Percentiles rank a stretch among this genome's conserved stretches.
Conservation (phyloP, 2,329 filamentous ascomycete species). For the Claviceps sp. region DNA sequence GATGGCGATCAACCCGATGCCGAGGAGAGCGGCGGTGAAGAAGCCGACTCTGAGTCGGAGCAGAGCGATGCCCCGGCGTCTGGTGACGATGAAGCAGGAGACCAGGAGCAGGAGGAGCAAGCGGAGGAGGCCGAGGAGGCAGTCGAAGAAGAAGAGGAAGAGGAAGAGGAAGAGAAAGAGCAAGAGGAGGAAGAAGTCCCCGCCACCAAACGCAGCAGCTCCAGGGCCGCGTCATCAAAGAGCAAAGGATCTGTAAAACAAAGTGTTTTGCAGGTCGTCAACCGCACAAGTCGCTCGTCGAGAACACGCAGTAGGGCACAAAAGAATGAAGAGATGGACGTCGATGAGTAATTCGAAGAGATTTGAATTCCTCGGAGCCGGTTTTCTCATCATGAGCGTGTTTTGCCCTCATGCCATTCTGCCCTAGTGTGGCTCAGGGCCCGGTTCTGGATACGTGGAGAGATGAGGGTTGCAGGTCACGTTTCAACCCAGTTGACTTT, state of each 20-base stretch:
- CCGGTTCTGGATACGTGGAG: background rate
- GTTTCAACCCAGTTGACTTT: too few species aligned
- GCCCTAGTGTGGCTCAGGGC: background rate
- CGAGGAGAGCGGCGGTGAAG: slow-evolving; percentile 12
- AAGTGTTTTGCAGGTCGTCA: slow-evolving; percentile 10
- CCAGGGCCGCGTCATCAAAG: slow-evolving; percentile 11
- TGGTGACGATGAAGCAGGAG: slow-evolving; percentile 7
- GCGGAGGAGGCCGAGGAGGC: slow-evolving; percentile 9
- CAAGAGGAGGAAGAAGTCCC: slow-evolving; percentile 8
- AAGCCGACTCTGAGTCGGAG: slow-evolving; percentile 6
- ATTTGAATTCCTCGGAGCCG: slow-evolving; percentile 1
- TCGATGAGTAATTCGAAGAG: slow-evolving; percentile 15
- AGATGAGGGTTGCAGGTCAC: too few species aligned
- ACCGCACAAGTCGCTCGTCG: slow-evolving; percentile 12
- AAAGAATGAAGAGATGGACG: slow-evolving; percentile 21
- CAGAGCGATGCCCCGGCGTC: slow-evolving; percentile 8
- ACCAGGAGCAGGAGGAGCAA: slow-evolving; percentile 1
- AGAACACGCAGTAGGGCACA: slow-evolving; percentile 13
- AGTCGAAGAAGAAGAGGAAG: slow-evolving; percentile 1
- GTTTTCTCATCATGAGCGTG: too few species aligned
- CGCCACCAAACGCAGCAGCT: slow-evolving; percentile 14
- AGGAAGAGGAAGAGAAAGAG: slow-evolving; percentile 2
- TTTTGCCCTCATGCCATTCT: background rate
- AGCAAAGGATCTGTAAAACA: slow-evolving; percentile 13
- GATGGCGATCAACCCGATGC: slow-evolving; percentile 30